Base-by-base conservation (phyloP, 768 basidiomycete species). In the Boletus vinaceobasis region DNA sequence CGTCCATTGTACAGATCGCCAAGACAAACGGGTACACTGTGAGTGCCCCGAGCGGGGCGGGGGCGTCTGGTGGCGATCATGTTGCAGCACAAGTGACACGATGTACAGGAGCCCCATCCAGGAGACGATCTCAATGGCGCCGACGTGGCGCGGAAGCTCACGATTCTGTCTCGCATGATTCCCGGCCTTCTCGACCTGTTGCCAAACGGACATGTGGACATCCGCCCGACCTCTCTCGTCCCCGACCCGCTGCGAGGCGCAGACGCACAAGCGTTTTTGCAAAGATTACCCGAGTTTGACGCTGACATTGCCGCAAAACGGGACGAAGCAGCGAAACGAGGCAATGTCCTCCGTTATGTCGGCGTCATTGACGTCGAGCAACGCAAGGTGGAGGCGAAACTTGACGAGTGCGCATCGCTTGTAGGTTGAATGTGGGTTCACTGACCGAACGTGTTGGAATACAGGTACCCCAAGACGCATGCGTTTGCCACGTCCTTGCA, bases 91-190 rank as follows among this genome's bases (percentile, higher is more conserved):
- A 5, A 19, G 7, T 56, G 43, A 55, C 46, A 15, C 14, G 93
- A 23, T 17, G 7, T 8, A 14, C 58, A 97, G 94, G 97, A 99
- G 77, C 97, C 97, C 6, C 92, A 99, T 70, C 97, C 97, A 0
- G 90, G 87, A 31, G 96, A 98, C 65, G 97, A 99, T 70, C 85
- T 99, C 42, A 95, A 93, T 59, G 97, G 97, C 6, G 89, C 90
- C 33, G 97, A 99, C 71, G 97, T 99, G 44, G 95, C 95, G 2
- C 86, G 97, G 43, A 99, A 99, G 72, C 83, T 99, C 45, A 93
- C 93, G 50, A 99, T 99, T 73, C 81, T 99, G 53, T 87, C 93
- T 0, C 87, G 97, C 48, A 82, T 85, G 65, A 81, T 93, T 56
- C 78, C 83, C 5, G 66, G 74, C 14, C 52, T 68, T 5, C 73